phyloP scores from a whole-genome alignment of 1,139 yeast species.

The Suhomyces bokatorum region DNA sequence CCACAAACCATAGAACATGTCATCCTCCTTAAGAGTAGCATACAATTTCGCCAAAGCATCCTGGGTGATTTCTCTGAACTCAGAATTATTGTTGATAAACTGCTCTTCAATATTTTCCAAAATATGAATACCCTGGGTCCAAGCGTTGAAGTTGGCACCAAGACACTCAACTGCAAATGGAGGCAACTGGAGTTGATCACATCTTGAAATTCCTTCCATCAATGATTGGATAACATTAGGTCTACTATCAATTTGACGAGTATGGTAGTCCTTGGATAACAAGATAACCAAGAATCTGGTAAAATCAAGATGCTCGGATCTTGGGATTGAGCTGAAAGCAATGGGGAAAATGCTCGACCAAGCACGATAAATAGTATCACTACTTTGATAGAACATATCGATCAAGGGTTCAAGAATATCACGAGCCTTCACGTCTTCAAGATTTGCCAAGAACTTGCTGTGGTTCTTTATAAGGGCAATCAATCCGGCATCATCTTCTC shows the following conservation, averaged over 20 bases:
- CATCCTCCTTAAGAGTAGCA: slow-evolving; percentile 87
- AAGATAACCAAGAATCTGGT: slow-evolving; percentile 76
- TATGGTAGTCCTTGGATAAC: slow-evolving; percentile 87
- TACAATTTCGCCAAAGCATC: slow-evolving; percentile 92
- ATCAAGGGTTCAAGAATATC: slow-evolving; percentile 69
- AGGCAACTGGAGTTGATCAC: slow-evolving; percentile 79
- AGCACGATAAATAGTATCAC: slow-evolving; percentile 75
- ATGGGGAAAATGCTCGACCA: slow-evolving; percentile 87
- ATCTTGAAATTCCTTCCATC: slow-evolving; percentile 75
- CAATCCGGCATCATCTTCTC: slow-evolving; percentile 14
- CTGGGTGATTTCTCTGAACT: slow-evolving; percentile 80
- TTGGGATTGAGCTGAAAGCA: slow-evolving; percentile 70
- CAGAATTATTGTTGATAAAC: slow-evolving; percentile 66
- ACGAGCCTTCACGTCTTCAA: slow-evolving; percentile 52
- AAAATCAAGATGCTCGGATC: slow-evolving; percentile 81
- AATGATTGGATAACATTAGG: slow-evolving; percentile 88
- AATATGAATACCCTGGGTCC: slow-evolving; percentile 86
- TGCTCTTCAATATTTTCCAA: slow-evolving; percentile 74
- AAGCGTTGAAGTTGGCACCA: slow-evolving; percentile 83
- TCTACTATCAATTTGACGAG: slow-evolving; percentile 80
- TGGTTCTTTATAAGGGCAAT: slow-evolving; percentile 51
- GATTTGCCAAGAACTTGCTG: slow-evolving; percentile 45
- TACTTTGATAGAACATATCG: slow-evolving; percentile 81
- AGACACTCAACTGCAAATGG: slow-evolving; percentile 91
- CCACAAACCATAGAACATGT: slow-evolving; percentile 98